These are phyloP conservation scores for Xylaria multiplex DNA, from an alignment of 2,329 filamentous ascomycete species.

Conservation along the genomic window DNA sequence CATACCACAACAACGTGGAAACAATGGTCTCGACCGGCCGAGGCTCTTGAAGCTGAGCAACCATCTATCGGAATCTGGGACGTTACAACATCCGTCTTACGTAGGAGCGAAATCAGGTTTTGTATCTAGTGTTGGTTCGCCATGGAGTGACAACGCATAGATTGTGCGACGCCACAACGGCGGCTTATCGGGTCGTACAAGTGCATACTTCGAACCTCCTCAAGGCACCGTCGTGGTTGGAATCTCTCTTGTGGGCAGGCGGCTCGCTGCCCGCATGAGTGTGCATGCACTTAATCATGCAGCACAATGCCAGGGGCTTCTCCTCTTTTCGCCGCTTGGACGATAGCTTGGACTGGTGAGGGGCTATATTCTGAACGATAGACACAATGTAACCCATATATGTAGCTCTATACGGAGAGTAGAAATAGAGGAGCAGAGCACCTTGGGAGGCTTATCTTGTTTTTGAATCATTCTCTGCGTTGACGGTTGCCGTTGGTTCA, in stretches of 20 bases:
- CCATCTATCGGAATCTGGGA: background rate
- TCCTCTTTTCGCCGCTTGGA: constrained; percentile 18
- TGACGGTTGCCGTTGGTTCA: too few relatives aligned
- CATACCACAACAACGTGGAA: background rate
- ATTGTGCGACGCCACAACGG: constrained; percentile 24
- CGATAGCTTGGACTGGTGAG: constrained; percentile 2
- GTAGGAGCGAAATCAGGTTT: constrained; percentile 18
- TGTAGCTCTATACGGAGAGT: too few relatives aligned
- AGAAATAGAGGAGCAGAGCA: constrained; percentile 1
- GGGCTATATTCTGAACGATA: background rate
- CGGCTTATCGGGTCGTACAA: constrained; percentile 23
- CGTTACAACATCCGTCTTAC: constrained; percentile 1
- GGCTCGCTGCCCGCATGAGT: constrained; percentile 10
- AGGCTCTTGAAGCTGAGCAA: constrained; percentile 17
- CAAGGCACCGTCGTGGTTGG: background rate
- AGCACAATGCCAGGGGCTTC: constrained; percentile 8
- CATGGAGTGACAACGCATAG: constrained; percentile 19
- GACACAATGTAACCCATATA: constrained; percentile 10
- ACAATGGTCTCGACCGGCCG: constrained; percentile 20
- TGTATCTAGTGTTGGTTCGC: constrained; percentile 8
- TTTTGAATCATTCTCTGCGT: too few relatives aligned
- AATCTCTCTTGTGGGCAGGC: background rate
- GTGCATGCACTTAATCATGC: constrained; percentile 6
- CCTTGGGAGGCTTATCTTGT: background rate
- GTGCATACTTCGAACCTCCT: constrained; percentile 1